Evolutionary conservation across 225 moss, liverwort and hornwort species (phyloP).

Genomic region (Lunularia cruciata): DNA sequence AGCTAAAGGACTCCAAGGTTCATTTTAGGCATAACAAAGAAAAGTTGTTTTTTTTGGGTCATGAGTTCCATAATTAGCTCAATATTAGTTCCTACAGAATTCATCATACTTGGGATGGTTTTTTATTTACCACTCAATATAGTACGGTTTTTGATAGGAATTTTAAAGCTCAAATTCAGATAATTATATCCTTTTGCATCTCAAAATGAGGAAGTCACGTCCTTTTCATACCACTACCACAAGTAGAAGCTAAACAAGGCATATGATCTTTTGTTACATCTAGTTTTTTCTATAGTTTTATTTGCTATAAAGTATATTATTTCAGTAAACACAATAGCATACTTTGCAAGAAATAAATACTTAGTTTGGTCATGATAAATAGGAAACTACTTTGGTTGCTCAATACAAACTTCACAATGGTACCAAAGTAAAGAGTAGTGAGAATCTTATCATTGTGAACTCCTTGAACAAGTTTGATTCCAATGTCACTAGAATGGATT

Average conservation of each 20-base stretch:
- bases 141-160: constrained; percentile 50
- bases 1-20: background rate
- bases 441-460: constrained; percentile 83
- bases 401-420: constrained; percentile 96
- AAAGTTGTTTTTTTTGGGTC: too few relatives aligned
- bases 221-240: constrained; percentile 90
- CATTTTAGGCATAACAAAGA: background rate
- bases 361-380: constrained; percentile 8
- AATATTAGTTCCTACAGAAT: too few relatives aligned
- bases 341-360: too few relatives aligned
- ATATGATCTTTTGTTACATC: too few relatives aligned
- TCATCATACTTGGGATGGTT: too few relatives aligned
- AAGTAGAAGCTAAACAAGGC: constrained; percentile 99
- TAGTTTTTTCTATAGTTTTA: too few relatives aligned
- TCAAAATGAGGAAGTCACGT: constrained; percentile 97
- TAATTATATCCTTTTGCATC: constrained; percentile 94
- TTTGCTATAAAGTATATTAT: too few relatives aligned
- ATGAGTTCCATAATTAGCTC: too few relatives aligned
- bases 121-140: background rate
- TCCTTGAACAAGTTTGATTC: constrained; percentile 97
- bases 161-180: constrained; percentile 88
- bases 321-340: too few relatives aligned
- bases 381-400: constrained; percentile 96
- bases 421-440: constrained; percentile 88
- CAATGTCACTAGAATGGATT: constrained; percentile 94